Base-by-base conservation (phyloP, 2,329 filamentous ascomycete species). In the Pseudogymnoascus sp. region DNA sequence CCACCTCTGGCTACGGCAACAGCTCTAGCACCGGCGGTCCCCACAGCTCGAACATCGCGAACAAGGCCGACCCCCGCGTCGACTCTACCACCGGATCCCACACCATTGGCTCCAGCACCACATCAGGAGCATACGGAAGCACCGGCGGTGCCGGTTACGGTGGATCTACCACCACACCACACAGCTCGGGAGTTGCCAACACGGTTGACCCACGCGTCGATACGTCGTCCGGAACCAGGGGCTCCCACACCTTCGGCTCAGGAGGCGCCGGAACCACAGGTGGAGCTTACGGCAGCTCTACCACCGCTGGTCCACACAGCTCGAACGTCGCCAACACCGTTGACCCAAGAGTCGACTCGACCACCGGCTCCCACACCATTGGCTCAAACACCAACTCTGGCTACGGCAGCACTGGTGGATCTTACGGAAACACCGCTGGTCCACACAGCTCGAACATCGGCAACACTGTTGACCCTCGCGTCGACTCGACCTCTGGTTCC, bases 381-480 rank as follows among this genome's bases (percentile, higher is more conserved):
- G 38, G 41, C 43, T 58, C 30, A 12, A 36, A 36, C 54, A 58
- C 54, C n/a, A 58, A 30, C 36, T 25, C 62, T 22, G 28, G 28
- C 20, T 59, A 57, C 36, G 38, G 58, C 39, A 30, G 20, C 28
- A 30, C 61, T 20, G 50, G 36, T 39, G 25, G 18, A 2, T 9
- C 16, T 16, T 57, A 37, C 37, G 43, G 37, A 18, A 59, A 39
- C 20, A 47, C 58, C 11, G 54, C 22, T 12, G 67, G 67, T 1
- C 66, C 67, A 25, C 68, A 70, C 60, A 20, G 16, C 9, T 60
- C 25, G 39, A 57, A 63, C 43, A 39, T 63, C 6, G 73, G 73
- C 20, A 84, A 84, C 69, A 77, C 78, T 20, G 69, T 71, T n/a
- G 81, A 83, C 65, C 80, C 80, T 28, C 74, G 80, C n/a, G 70